Evolutionary conservation across 1,284 basidiomycete genomes (phyloP).

Genomic region (Rhodotorula mucilaginosa): DNA sequence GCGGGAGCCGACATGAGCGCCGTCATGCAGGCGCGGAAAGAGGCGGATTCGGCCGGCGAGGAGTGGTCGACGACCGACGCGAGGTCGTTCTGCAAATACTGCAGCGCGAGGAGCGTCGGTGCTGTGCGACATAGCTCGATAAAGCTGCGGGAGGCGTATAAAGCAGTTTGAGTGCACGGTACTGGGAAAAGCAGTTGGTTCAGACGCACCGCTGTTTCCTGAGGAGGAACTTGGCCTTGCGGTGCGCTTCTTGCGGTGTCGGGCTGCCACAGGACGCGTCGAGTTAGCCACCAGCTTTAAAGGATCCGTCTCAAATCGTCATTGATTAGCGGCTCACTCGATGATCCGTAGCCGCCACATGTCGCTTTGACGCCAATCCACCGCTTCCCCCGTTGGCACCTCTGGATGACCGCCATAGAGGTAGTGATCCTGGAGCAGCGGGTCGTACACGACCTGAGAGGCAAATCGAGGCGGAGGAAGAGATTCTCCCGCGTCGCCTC

Average conservation of each 20-base stretch:
- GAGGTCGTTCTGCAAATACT: conserved; percentile 49
- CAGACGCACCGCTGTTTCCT: conserved; percentile 45
- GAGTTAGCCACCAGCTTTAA: not conserved
- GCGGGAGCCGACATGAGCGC: conserved; percentile 42
- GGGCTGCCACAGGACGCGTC: conserved; percentile 30
- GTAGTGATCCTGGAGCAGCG: conserved; percentile 45
- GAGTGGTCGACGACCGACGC: conserved; percentile 47
- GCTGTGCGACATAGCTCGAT: conserved; percentile 40
- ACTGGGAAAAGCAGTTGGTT: not conserved
- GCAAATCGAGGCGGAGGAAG: not conserved
- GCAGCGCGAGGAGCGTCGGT: conserved; percentile 46
- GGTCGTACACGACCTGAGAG: conserved; percentile 48
- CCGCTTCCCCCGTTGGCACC: conserved; percentile 1
- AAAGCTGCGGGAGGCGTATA: conserved; percentile 26
- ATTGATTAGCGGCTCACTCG: conserved; percentile 21
- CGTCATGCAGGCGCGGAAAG: conserved; percentile 48
- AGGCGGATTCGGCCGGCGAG: conserved; percentile 44
- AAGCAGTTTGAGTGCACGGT: no score
- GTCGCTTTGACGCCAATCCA: conserved; percentile 44
- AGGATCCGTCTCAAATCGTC: not conserved
- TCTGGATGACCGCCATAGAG: conserved; percentile 49
- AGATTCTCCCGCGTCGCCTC: not conserved
- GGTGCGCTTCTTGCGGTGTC: conserved; percentile 46
- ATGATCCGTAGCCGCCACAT: conserved; percentile 47
- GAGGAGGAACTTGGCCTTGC: conserved; percentile 47